These are phyloP conservation scores for Kwoniella shivajii DNA, from an alignment of 1,284 basidiomycete species.

Conservation along the genomic window DNA sequence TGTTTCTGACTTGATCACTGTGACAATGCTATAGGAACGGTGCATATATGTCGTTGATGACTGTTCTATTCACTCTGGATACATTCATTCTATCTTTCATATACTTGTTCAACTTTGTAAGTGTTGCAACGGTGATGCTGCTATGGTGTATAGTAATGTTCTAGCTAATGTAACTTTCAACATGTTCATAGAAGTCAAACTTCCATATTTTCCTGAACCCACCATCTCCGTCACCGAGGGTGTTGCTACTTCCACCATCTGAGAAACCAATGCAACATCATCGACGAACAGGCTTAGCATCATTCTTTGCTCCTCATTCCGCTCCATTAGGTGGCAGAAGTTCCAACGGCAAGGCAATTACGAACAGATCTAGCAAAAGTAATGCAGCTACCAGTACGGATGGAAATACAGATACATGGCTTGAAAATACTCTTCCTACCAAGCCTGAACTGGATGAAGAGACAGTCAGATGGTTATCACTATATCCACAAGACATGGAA, in stretches of 20 bases:
- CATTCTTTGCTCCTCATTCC: conserved; percentile 27
- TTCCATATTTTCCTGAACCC: conserved; percentile 23
- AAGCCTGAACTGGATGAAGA: conserved; percentile 31
- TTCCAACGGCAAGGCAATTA: too few relatives aligned
- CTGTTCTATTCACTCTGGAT: conserved; percentile 19
- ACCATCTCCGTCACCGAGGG: conserved; percentile 30
- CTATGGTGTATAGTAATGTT: too few relatives aligned
- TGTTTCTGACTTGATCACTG: background rate
- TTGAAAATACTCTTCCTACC: too few relatives aligned
- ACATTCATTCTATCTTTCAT: conserved; percentile 18
- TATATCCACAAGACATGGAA: conserved; percentile 36
- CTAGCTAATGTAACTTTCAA: background rate
- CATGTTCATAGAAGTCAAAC: conserved; percentile 2
- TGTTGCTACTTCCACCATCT: conserved; percentile 29
- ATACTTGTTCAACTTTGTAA: conserved; percentile 19
- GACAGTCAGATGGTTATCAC: conserved; percentile 35
- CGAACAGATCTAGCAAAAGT: too few relatives aligned
- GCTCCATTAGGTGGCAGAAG: too few relatives aligned
- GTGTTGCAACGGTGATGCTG: too few relatives aligned
- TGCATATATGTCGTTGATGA: conserved; percentile 19
- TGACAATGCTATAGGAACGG: conserved; percentile 7
- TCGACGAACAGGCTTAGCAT: conserved; percentile 16
- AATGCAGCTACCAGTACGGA: too few relatives aligned
- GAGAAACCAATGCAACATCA: conserved; percentile 24
- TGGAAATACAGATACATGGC: too few relatives aligned